Evolutionary conservation across 169 alveolate species (phyloP), one percentile per base, ranked within the genome.

Genomic region (Babesia caballi): DNA sequence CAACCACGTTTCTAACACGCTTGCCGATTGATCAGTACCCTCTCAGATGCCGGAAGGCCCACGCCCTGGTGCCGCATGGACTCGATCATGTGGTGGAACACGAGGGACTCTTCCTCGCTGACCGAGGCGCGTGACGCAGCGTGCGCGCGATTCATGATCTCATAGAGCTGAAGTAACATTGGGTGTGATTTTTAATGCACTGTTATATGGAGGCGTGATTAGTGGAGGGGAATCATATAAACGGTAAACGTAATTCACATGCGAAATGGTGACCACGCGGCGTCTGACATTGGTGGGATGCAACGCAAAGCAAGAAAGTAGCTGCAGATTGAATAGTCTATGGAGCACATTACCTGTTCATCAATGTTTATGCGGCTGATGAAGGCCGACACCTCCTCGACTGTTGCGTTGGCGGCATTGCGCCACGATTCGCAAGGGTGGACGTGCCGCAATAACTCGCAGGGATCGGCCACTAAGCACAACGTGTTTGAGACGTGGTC

Each of bases 61-160:
- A 88, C 93, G 21, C 93, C 93, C 46, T 88, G 93, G 57, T 78
- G 61, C 38, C 84, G 83, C 93, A 88, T 88, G 21, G 93, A 88
- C 42, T 71, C 58, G 15, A 88, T 81, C 93, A 88, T 88, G 58
- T 88, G 89, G 11, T 32, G 61, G 42, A 88, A 59, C 27, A 88
- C 93, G 49, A 76, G 75, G 33, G 46, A 44, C 49, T 88, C 91
- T 32, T 88, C 93, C 33, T 59, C 40, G 54, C 56, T 78, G 30
- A 88, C 14, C 30, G 21, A n/a, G 42, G 28, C 75, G 8, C 51
- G 23, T 7, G 41, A 77, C 41, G 25, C 61, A 11, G 28, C 36
- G 36, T 71, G 61, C 47, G 80, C 66, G 14, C 60, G 63, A 14
- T 40, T 69, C 81, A 82, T 74, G 61, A 58, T 63, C 41, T 84